Evolutionary conservation across 805 yeast genomes (phyloP), one percentile per base, ranked within the genome.

Genomic region (Suhomyces canberraensis): DNA sequence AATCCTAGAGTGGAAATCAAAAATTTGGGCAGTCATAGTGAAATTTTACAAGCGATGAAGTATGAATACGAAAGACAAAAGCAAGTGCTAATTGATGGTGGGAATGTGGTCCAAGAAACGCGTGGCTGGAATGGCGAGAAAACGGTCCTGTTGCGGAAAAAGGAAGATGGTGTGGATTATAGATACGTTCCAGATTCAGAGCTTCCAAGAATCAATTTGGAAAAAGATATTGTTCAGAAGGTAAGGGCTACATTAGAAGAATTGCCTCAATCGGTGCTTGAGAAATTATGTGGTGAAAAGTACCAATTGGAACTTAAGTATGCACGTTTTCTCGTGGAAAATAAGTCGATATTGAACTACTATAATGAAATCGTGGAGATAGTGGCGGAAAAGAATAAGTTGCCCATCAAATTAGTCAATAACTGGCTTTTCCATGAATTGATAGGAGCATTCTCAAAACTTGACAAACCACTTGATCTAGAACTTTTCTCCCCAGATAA

Each of bases 141-240:
- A 28, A 91, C 98, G 0, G 67, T 73, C 30, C 70, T 75, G 33
- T 61, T 84, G 33, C 75, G 98, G 53, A 69, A 76, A 3, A 93
- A 93, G 51, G 97, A 91, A 56, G 75, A 76, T 26, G 75, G 86
- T 0, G 73, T 85, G 9, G 98, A 93, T 58, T 93, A 93, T 60
- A 69, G 98, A 50, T 93, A 89, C 54, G 82, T 91, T 73, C 96
- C 98, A 0, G 98, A 93, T 56, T 86, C 95, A 2, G 98, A 93
- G 56, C 63, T 93, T 20, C 89, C 93, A 0, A 58, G 62, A 1
- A 60, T 90, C 3, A 41, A 50, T 11, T 55, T 91, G 3, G 64
- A 73, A 25, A 39, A 60, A 1, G 52, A 54, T 0, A 71, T 81
- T 4, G 51, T 73, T 0, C 47, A 61, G 0, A 66, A 71, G 2